Base-by-base conservation (phyloP, 371 early-diverging fungal species). In the Neoconidiobolus thromboides region DNA sequence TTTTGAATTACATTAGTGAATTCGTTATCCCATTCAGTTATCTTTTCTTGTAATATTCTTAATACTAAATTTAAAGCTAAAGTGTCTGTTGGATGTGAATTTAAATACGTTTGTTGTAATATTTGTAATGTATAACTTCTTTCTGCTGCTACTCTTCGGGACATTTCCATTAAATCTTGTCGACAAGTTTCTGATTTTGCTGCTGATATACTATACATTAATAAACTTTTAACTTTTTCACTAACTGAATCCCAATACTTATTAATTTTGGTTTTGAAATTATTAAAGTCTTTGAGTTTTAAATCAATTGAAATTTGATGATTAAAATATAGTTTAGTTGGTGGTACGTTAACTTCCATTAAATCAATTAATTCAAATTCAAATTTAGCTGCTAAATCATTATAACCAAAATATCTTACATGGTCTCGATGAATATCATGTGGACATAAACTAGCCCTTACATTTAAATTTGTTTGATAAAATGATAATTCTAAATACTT, bases 401-500 rank as follows among this genome's bases (percentile, higher is more conserved):
- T 77, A 42, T 83, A 63, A 0, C 79, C 74, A 67, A 93, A 94
- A 56, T 76, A 86, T 12, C 86, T 77, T 7, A 82, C 74, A 64
- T 88, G 90, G 48, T 89, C 80, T 0, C 77, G 74, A 62, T 85
- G 81, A 41, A 91, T 68, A 47, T 83, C 82, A 64, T 96, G 95
- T 0, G 76, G 69, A 61, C 96, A 96, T 4, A 83, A 71, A 61
- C 78, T 76, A 9, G 87, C 82, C 7, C 87, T 76, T 47, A 86
- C 82, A 41, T 63, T 72, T 1, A 87, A 63, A n/a, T 73, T 73
- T 10, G 72, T 71, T 59, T 81, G 81, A 70, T 94, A 92, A 58
- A 91, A 89, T 2, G 82, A 71, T 2, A 91, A 71, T 67, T 96
- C 97, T 48, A 96, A 66, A 61, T 86, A 95, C 70, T 95, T 95